Conservation (phyloP, 1,139 yeast species). For the Blastobotrys malaysiensis region DNA sequence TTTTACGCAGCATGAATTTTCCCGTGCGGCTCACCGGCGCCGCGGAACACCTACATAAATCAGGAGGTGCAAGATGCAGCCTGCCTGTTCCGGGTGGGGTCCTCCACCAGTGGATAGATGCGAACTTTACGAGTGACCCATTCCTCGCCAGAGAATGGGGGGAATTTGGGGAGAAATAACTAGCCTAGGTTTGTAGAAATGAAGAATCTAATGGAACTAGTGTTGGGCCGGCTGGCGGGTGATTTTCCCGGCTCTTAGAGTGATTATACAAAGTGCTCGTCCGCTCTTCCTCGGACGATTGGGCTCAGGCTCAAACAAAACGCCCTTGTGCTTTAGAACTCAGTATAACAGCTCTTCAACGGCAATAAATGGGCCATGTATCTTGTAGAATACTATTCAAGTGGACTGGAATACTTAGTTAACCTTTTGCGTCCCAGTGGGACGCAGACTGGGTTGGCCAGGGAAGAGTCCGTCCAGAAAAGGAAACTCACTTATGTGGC, state of each 20-base stretch:
- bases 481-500: not conserved
- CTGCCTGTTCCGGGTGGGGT: not conserved
- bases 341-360: too few relatives aligned
- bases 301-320: not conserved
- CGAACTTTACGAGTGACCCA: not conserved
- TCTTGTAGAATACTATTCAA: not conserved
- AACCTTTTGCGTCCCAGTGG: not conserved
- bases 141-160: not conserved
- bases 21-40: conserved; percentile 1
- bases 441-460: not conserved
- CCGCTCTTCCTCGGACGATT: not conserved
- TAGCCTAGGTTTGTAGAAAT: not conserved
- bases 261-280: too few relatives aligned
- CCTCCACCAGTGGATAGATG: not conserved
- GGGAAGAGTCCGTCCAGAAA: not conserved
- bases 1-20: not conserved
- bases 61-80: not conserved
- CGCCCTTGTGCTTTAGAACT: too few relatives aligned
- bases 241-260: too few relatives aligned
- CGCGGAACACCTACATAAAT: not conserved
- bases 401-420: not conserved
- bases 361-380: too few relatives aligned
- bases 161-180: too few relatives aligned
- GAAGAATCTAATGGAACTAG: too few relatives aligned
- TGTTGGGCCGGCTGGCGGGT: too few relatives aligned